These are phyloP conservation scores for Penicillium bovifimosum DNA, from an alignment of 495 filamentous ascomycete species.

Conservation along the genomic window DNA sequence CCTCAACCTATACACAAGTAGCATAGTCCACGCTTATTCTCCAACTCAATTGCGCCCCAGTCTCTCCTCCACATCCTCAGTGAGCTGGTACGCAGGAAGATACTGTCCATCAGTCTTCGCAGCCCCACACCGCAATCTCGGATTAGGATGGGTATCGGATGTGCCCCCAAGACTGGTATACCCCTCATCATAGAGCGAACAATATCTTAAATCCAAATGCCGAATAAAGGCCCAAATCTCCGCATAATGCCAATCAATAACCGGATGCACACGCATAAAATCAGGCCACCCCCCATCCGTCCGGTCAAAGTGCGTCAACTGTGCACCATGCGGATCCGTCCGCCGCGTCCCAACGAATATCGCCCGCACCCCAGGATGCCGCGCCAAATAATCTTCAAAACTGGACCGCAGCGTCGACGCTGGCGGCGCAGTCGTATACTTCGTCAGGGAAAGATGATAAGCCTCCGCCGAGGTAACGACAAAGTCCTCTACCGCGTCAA, in stretches of 20 bases:
- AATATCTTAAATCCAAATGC: slow-evolving; percentile 71
- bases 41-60: slow-evolving; percentile 63
- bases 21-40: slow-evolving; percentile 1
- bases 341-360: slow-evolving; percentile 90
- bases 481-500: slow-evolving; percentile 79
- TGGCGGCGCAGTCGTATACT: slow-evolving; percentile 59
- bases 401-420: slow-evolving; percentile 50
- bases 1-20: slow-evolving; percentile 13
- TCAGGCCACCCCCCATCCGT: slow-evolving; percentile 89
- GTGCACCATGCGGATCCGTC: slow-evolving; percentile 84
- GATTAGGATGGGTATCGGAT: slow-evolving; percentile 88
- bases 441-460: slow-evolving; percentile 73
- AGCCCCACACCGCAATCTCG: slow-evolving; percentile 51
- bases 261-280: slow-evolving; percentile 90
- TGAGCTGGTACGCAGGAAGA: slow-evolving; percentile 80
- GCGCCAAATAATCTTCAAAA: slow-evolving; percentile 69
- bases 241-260: slow-evolving; percentile 95
- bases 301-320: slow-evolving; percentile 69
- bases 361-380: slow-evolving; percentile 59
- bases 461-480: slow-evolving; percentile 54
- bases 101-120: slow-evolving; percentile 43
- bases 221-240: slow-evolving; percentile 95
- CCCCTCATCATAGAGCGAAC: slow-evolving; percentile 75
- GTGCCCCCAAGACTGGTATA: slow-evolving; percentile 86
- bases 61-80: slow-evolving; percentile 78